Conservation (phyloP, 352 stramenopile genomes). For the Phytophthora tentaculata region DNA sequence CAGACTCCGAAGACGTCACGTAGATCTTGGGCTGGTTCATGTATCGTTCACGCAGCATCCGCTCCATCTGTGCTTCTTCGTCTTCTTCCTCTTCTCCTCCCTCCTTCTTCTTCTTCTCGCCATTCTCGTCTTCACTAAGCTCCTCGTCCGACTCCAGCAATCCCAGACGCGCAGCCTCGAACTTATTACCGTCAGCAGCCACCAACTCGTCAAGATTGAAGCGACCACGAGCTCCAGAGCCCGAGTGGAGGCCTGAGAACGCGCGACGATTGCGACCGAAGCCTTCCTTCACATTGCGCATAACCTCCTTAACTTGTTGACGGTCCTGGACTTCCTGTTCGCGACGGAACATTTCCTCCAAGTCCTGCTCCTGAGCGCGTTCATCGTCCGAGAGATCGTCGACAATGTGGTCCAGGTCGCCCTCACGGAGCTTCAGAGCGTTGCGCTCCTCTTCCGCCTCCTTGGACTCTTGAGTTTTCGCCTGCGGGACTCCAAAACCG, state of each 20-base stretch:
- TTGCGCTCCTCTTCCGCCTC: conserved; percentile 81
- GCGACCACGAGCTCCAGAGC: conserved; percentile 66
- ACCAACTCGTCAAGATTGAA: conserved; percentile 88
- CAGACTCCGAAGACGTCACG: conserved; percentile 87
- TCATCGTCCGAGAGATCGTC: conserved; percentile 89
- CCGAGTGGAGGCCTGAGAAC: conserved; percentile 61
- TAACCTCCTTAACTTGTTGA: conserved; percentile 81
- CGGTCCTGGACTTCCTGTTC: conserved; percentile 75
- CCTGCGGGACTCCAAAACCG: conserved; percentile 81
- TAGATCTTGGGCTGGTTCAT: conserved; percentile 86
- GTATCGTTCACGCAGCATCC: conserved; percentile 73
- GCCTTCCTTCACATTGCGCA: conserved; percentile 90
- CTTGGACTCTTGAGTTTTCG: conserved; percentile 71
- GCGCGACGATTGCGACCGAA: conserved; percentile 85
- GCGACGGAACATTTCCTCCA: conserved; percentile 79
- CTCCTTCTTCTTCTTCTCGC: conserved; percentile 42
- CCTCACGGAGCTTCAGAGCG: conserved; percentile 74
- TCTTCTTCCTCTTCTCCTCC: conserved; percentile 59
- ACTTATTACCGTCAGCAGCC: conserved; percentile 77
- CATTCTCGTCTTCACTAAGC: conserved; percentile 57
- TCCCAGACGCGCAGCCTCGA: conserved; percentile 78
- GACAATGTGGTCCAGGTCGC: conserved; percentile 86
- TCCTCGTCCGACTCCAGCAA: conserved; percentile 86
- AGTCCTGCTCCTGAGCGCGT: conserved; percentile 59
- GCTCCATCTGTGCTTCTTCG: conserved; percentile 86